Conservation (phyloP, 2,329 filamentous ascomycete species). For the Septoria petroselini region DNA sequence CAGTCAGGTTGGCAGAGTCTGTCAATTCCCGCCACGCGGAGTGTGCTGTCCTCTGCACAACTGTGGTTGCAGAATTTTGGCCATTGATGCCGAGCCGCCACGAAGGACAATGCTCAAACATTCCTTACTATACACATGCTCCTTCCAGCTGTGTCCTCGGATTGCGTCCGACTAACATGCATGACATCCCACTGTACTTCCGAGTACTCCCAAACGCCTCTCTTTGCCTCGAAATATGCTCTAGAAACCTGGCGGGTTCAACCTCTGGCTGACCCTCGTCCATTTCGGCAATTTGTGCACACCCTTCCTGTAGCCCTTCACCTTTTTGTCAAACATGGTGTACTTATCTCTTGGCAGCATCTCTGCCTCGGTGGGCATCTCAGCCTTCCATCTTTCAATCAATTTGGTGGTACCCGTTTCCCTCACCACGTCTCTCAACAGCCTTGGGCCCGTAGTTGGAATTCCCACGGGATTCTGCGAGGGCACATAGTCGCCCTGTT, state of each 20-base stretch:
- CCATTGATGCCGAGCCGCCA: no score
- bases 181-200: no score
- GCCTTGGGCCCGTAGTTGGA: conserved; percentile 16
- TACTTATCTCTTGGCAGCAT: conserved; percentile 98
- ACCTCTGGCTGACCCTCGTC: conserved; percentile 88
- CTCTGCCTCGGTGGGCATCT: conserved; percentile 94
- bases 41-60: no score
- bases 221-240: neutral
- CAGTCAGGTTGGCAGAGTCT: no score
- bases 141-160: no score
- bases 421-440: conserved; percentile 31
- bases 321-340: conserved; percentile 94
- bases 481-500: conserved; percentile 31
- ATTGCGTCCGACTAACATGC: no score
- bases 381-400: conserved; percentile 84
- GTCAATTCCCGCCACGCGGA: no score
- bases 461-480: conserved; percentile 16
- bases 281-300: conserved; percentile 80
- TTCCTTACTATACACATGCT: no score
- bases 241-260: conserved; percentile 93
- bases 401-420: conserved; percentile 63
- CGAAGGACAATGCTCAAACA: no score
- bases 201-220: no score
- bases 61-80: no score
- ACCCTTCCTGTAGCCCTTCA: conserved; percentile 91